Base-by-base conservation (phyloP, 2,329 filamentous ascomycete species). In the Fusarium incarnatum region DNA sequence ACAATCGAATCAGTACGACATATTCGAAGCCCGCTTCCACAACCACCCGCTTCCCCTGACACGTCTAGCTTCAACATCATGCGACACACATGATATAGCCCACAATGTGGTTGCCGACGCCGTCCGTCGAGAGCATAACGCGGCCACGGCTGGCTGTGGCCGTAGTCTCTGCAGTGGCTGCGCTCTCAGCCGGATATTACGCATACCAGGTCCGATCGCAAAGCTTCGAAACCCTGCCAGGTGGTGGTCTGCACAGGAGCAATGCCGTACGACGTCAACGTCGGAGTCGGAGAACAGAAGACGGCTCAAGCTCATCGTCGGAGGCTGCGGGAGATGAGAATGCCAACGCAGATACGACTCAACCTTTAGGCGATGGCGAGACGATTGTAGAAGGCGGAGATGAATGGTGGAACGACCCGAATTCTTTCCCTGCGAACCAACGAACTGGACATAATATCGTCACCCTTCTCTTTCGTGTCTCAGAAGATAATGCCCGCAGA, bases 401-500 rank as follows among this genome's bases (percentile, higher is more conserved):
- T 53, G 84, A 86, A 61, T 88, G 85, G 85, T 86, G 82, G 79
- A 84, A 86, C 64, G 85, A 87, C 23, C 74, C 78, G 40, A 67
- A 74, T 58, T 77, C 77, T 18, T 77, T 79, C 59, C 78, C 82
- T 58, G 77, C 82, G 30, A 77, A 82, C 32, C 83, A 84, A 64
- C 84, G 85, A 60, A 87, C 83, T 34, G 93, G 92, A 9, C 92
- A 96, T 75, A 94, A 94, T 64, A 89, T 97, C 50, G 91, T 97
- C 47, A 93, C 90, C 67, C 84, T 98, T 4, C 85, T 98, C 2
- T 98, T 97, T 77, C 89, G 94, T 62, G 97, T 98, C 48, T 97
- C 94, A 0, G 94, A 98, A 79, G 94, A 98, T 72, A 94, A 97
- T 77, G 94, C 94, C 2, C 89, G 91, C 59, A 87, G 93, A 54